These are phyloP conservation scores for Mallotus repandus DNA, from an alignment of 441 rosid genomes.

Conservation along the genomic window DNA sequence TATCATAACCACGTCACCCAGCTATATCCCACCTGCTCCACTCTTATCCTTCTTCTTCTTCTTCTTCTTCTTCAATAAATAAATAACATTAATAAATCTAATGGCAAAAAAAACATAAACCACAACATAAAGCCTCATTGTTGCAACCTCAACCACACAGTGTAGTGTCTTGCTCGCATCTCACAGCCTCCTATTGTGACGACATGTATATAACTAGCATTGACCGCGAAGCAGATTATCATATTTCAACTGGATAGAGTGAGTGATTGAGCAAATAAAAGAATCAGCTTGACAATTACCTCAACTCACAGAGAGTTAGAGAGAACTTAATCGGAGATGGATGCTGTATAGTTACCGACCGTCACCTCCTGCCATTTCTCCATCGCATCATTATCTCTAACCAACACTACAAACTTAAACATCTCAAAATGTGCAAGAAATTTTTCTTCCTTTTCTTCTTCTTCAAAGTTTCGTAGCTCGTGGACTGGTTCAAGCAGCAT, in stretches of 20 bases:
- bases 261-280: neutral
- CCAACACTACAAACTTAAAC: conserved; percentile 20
- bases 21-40: too few species aligned
- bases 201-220: too few species aligned
- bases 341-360: conserved; percentile 47
- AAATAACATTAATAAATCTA: too few species aligned
- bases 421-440: conserved; percentile 27
- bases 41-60: too few species aligned
- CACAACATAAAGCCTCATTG: too few species aligned
- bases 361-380: conserved; percentile 50
- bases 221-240: conserved; percentile 5
- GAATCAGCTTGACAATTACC: neutral
- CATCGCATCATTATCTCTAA: conserved; percentile 28
- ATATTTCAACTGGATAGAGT: conserved; percentile 1
- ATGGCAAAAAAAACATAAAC: too few species aligned
- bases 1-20: too few species aligned
- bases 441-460: neutral
- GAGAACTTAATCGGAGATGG: conserved; percentile 35
- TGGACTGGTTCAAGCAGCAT: conserved; percentile 40
- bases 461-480: conserved; percentile 25
- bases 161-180: too few species aligned
- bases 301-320: neutral
- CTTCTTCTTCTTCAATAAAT: too few species aligned
- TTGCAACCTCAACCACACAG: too few species aligned
- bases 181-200: too few species aligned